Evolutionary conservation across 208 protist genomes (phyloP).

Genomic region (Vickermania ingenoplastis): DNA sequence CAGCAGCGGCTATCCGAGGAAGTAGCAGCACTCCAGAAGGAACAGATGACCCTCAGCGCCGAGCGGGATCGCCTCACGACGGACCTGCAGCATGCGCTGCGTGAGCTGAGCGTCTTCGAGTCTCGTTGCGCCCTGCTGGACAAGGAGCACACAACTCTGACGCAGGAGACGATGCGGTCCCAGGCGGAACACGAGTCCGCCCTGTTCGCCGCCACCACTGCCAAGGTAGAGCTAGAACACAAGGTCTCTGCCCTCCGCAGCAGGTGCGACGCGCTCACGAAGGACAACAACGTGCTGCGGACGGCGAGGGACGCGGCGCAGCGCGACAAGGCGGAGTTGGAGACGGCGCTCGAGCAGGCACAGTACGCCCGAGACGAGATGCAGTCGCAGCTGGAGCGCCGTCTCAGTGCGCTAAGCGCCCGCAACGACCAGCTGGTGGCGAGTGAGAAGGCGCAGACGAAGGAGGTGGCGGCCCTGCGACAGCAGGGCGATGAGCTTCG

Average conservation of each 20-base stretch:
- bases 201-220: background rate
- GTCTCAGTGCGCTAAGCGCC: conserved; percentile 21
- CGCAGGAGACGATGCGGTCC: conserved; percentile 5
- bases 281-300: conserved; percentile 21
- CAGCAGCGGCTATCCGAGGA: conserved; percentile 28
- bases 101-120: conserved; percentile 24
- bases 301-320: conserved; percentile 21
- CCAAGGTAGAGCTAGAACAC: background rate
- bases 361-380: conserved; percentile 9
- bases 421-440: conserved; percentile 18
- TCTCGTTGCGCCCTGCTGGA: conserved; percentile 14
- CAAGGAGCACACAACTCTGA: conserved; percentile 15
- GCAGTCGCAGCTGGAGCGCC: conserved; percentile 9
- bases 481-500: conserved; percentile 15
- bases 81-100: conserved; percentile 15
- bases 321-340: background rate
- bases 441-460: conserved; percentile 15
- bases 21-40: conserved; percentile 25
- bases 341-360: background rate
- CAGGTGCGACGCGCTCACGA: conserved; percentile 20
- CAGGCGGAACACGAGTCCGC: background rate
- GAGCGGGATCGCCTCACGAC: conserved; percentile 27
- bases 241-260: conserved; percentile 11
- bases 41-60: conserved; percentile 22
- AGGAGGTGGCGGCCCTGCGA: conserved; percentile 20